These are phyloP conservation scores for Solanum bulbocastanum DNA, from an alignment of 257 asterid species.

Conservation along the genomic window DNA sequence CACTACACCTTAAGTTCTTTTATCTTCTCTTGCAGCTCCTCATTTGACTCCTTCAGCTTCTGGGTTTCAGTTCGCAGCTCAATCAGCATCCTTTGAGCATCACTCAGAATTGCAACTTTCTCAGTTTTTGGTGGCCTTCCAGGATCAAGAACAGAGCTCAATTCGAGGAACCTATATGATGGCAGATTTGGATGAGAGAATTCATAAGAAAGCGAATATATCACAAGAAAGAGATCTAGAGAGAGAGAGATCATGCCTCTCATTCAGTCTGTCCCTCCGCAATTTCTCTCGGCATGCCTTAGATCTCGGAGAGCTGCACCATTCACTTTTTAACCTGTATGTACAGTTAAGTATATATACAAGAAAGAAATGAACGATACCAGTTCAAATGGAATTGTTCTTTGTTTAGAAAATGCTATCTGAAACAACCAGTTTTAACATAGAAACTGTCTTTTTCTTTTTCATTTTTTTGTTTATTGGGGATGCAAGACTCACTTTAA, in stretches of 20 bases:
- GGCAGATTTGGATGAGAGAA: neutral
- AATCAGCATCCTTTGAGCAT: constrained; percentile 11
- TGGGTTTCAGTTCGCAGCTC: constrained; percentile 11
- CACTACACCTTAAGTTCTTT: constrained; percentile 15
- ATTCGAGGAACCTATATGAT: constrained; percentile 13
- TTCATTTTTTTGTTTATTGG: neutral
- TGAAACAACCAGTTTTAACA: neutral
- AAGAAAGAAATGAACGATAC: neutral
- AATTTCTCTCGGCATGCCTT: constrained; percentile 21
- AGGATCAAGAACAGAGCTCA: constrained; percentile 18
- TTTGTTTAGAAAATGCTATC: neutral
- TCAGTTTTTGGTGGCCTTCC: constrained; percentile 19
- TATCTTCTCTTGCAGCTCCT: constrained; percentile 13
- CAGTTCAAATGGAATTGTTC: neutral
- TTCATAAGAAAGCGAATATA: neutral
- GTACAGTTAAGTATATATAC: neutral
- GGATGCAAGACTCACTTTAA: neutral
- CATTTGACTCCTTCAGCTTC: constrained; percentile 18
- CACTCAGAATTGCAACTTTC: constrained; percentile 14
- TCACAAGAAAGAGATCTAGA: neutral
- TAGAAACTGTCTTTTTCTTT: neutral
- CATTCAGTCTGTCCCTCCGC: constrained; percentile 17
- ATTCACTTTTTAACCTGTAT: constrained; percentile 9
- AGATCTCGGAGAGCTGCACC: constrained; percentile 3
- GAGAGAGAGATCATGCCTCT: constrained; percentile 7